These are phyloP conservation scores for Vigna mungo DNA, from an alignment of 306 rosid genomes.

Conservation along the genomic window DNA sequence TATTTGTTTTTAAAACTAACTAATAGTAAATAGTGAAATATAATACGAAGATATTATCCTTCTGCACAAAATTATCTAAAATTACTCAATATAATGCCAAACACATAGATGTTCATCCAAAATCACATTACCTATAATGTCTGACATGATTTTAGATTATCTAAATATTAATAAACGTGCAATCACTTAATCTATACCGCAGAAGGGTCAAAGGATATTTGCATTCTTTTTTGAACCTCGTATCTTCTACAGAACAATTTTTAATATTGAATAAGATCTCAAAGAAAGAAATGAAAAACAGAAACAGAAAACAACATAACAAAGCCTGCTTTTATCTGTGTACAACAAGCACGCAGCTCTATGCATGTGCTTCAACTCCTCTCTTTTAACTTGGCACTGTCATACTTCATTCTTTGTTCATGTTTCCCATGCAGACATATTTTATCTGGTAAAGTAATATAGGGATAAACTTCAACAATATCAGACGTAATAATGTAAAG, in stretches of 20 bases:
- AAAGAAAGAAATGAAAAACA: background rate
- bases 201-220: background rate
- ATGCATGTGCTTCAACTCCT: constrained; percentile 29
- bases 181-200: no score
- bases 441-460: constrained; percentile 61
- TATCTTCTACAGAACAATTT: background rate
- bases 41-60: no score
- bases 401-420: constrained; percentile 63
- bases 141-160: background rate
- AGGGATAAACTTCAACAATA: constrained; percentile 5
- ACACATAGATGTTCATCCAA: background rate
- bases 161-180: background rate
- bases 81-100: background rate
- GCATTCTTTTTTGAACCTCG: background rate
- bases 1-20: no score
- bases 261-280: background rate
- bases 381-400: constrained; percentile 41
- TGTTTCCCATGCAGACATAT: constrained; percentile 91
- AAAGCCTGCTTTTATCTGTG: constrained; percentile 38
- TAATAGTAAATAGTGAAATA: no score
- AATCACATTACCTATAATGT: background rate
- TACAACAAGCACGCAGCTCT: background rate
- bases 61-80: no score
- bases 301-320: background rate
- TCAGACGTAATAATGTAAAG: constrained; percentile 4